A percentile compares a stretch with the other conserved stretches of the same genome.
Evolutionary conservation across 305 asterid genomes (phyloP).

Genomic region (Striga hermonthica): DNA sequence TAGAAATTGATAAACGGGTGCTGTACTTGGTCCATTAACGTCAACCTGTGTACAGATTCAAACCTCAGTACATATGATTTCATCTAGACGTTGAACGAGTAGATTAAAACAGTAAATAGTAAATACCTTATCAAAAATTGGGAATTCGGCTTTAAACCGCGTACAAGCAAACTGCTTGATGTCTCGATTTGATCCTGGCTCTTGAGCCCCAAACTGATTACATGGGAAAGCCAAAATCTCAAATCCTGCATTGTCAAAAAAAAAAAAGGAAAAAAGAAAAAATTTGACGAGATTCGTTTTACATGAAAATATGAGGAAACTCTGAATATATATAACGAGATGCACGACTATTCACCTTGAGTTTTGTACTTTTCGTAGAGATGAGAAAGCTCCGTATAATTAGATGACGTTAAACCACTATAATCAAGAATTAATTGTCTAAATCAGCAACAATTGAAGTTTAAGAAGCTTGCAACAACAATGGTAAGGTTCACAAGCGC

Average conservation of each 20-base stretch:
- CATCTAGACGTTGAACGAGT: conserved; percentile 5
- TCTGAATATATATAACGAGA: background rate
- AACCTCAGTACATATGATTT: conserved; percentile 1
- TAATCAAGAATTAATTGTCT: conserved; percentile 32
- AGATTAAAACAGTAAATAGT: background rate
- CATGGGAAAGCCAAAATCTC: conserved; percentile 94
- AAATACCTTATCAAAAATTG: conserved; percentile 81
- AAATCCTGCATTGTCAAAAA: conserved; percentile 52
- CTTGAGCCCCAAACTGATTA: conserved; percentile 94
- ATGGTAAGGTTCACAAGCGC: conserved; percentile 5
- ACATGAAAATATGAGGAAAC: too few relatives aligned
- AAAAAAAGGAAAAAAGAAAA: too few relatives aligned
- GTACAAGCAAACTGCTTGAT: conserved; percentile 87
- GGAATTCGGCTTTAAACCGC: conserved; percentile 79
- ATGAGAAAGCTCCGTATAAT: conserved; percentile 76
- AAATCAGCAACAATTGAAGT: conserved; percentile 27
- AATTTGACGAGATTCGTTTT: too few relatives aligned
- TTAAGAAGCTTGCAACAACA: conserved; percentile 12
- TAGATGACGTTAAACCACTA: conserved; percentile 87
- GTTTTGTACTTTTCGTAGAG: conserved; percentile 75
- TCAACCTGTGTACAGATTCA: conserved; percentile 65
- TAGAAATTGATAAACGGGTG: conserved; percentile 83
- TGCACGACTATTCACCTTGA: conserved; percentile 54
- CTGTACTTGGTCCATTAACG: conserved; percentile 83
- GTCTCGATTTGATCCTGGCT: conserved; percentile 84